These are phyloP conservation scores for Pichia sp. DNA, from an alignment of 1,139 yeast species.

Conservation along the genomic window DNA sequence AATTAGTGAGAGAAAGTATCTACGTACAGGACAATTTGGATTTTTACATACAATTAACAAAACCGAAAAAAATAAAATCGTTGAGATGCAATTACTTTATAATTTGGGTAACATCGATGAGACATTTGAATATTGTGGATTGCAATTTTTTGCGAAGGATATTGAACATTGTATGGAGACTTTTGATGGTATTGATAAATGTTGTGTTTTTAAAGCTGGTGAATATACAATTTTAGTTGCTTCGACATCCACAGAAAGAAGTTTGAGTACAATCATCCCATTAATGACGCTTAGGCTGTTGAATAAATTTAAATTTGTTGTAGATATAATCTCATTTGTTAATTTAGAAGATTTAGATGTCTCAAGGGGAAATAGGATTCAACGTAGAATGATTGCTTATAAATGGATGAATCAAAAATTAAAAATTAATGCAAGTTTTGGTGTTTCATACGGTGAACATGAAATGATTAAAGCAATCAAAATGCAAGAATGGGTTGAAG, in stretches of 20 bases:
- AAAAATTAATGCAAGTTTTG: constrained; percentile 35
- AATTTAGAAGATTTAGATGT: constrained; percentile 58
- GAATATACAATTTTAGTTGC: constrained; percentile 76
- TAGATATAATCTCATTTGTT: constrained; percentile 81
- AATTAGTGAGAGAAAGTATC: constrained; percentile 60
- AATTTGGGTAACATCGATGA: constrained; percentile 82
- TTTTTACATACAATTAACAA: constrained; percentile 58
- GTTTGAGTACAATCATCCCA: constrained; percentile 73
- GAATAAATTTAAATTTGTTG: constrained; percentile 75
- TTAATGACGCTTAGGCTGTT: constrained; percentile 72
- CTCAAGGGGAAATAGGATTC: constrained; percentile 68
- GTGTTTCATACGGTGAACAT: constrained; percentile 61
- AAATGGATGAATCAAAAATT: constrained; percentile 46
- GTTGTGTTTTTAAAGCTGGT: constrained; percentile 64
- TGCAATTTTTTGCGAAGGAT: constrained; percentile 85
- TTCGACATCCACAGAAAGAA: constrained; percentile 35
- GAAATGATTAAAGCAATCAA: constrained; percentile 33
- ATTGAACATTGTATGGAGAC: constrained; percentile 70
- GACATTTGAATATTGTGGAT: constrained; percentile 86
- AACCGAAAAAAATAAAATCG: constrained; percentile 35
- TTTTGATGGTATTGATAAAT: constrained; percentile 13
- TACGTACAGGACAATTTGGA: constrained; percentile 92
- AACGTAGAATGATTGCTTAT: constrained; percentile 61
- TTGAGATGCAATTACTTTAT: constrained; percentile 72
- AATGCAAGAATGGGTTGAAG: constrained; percentile 17